These are phyloP conservation scores for Otatea glauca DNA, from an alignment of 176 grass and related monocot species.

Conservation along the genomic window DNA sequence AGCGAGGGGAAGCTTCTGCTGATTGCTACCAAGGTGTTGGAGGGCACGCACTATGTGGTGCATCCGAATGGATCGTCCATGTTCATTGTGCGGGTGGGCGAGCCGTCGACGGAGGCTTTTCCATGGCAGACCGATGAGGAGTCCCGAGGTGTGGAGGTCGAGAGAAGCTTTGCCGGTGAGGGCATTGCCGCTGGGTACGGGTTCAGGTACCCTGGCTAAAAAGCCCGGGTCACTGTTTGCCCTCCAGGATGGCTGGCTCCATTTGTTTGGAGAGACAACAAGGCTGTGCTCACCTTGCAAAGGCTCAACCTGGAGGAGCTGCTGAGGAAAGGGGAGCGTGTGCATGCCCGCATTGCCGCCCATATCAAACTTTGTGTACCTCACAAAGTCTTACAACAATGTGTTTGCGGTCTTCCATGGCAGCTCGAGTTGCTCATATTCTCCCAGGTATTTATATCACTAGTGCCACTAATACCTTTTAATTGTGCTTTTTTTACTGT, in stretches of 20 bases:
- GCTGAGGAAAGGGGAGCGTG: slow-evolving; percentile 69
- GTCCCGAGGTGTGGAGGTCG: slow-evolving; percentile 42
- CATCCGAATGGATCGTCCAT: slow-evolving; percentile 89
- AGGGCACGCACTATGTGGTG: slow-evolving; percentile 84
- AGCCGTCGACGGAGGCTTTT: slow-evolving; percentile 60
- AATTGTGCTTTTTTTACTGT: neutral
- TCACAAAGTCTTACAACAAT: slow-evolving; percentile 84
- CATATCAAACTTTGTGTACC: slow-evolving; percentile 69
- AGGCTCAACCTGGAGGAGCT: slow-evolving; percentile 70
- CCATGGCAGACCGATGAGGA: slow-evolving; percentile 70
- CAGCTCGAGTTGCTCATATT: slow-evolving; percentile 50
- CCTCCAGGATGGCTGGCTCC: slow-evolving; percentile 64
- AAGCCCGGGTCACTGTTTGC: slow-evolving; percentile 86
- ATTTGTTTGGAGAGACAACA: slow-evolving; percentile 86
- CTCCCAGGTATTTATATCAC: slow-evolving; percentile 53
- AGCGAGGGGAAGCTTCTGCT: slow-evolving; percentile 56
- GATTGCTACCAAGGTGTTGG: slow-evolving; percentile 85
- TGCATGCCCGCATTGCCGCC: slow-evolving; percentile 68
- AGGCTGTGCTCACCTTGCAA: slow-evolving; percentile 64
- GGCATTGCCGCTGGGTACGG: slow-evolving; percentile 81
- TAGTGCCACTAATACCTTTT: neutral
- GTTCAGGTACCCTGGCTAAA: slow-evolving; percentile 81
- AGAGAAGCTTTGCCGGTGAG: slow-evolving; percentile 53
- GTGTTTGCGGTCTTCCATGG: slow-evolving; percentile 69
- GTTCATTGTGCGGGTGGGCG: slow-evolving; percentile 61